Evolutionary conservation across 1,284 basidiomycete species (phyloP), one percentile per base, ranked within the genome.

Genomic region (Ganoderma lingzhi): DNA sequence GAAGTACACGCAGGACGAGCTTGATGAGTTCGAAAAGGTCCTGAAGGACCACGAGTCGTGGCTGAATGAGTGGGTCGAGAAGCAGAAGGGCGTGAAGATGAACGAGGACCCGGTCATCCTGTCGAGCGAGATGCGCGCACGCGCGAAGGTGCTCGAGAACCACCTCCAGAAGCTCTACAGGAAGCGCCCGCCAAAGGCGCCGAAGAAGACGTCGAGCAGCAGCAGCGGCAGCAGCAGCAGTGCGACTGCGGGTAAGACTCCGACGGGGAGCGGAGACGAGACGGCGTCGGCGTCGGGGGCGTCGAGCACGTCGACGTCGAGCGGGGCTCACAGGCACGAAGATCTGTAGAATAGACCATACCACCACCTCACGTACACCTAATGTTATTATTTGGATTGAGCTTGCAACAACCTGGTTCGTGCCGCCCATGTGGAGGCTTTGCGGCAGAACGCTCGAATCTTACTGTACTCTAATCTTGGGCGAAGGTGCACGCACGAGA

Each of bases 71-170:
- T 88, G 88, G 80, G 92, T 96, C 53, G 90, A 93, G 82, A 90
- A 89, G 81, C 96, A 97, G 82, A 93, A 90, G 83, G 79, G 79
- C 63, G 88, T 93, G 62, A 86, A 89, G 79, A 81, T 85, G 79
- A 88, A 93, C 76, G 89, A 94, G 79, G 90, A 97, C 77, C 95
- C 96, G 0, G 91, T 93, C 28, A 88, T 98, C 59, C 87, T 91
- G 78, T 91, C 91, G 64, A 87, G 84, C 74, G 96, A 97, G 80
- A 90, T 98, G 87, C 91, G 92, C 80, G 89, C 90, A 68, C 85
- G 91, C 65, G 93, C 93, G 58, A 93, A 92, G 84, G 87, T 87
- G 59, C 82, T 98, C 44, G 94, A 96, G 84, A 86, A 83, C 64
- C 90, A 90, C 69, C 82, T 96, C 80, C 87, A 87, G 78, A 89